Conservation (phyloP, 164 flowering plant genomes). For the Vitis rotundifolia region DNA sequence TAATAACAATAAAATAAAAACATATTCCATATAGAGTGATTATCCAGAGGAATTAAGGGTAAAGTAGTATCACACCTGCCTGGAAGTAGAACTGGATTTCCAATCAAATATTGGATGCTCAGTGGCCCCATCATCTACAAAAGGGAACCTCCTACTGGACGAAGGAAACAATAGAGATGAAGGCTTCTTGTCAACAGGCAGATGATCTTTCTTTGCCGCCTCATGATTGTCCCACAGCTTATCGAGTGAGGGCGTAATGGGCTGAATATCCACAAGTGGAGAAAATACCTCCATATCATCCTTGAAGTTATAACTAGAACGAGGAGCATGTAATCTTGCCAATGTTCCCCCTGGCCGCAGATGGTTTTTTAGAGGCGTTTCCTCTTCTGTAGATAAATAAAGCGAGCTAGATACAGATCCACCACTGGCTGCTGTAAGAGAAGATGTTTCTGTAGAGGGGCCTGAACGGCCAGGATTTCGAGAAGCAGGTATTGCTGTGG, state of each 20-base stretch:
- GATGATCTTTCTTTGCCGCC: conserved; percentile 56
- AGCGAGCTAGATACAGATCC: conserved; percentile 40
- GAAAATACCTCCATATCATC: conserved; percentile 99
- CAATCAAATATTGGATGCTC: conserved; percentile 75
- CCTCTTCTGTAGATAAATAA: conserved; percentile 50
- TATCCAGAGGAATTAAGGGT: not conserved
- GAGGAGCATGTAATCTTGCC: conserved; percentile 70
- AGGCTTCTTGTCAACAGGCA: conserved; percentile 51
- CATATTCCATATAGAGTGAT: not conserved
- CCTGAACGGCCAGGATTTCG: conserved; percentile 49
- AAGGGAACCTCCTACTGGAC: conserved; percentile 53
- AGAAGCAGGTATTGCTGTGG: conserved; percentile 41
- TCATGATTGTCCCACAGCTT: conserved; percentile 66
- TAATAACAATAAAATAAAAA: not conserved
- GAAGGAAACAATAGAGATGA: conserved; percentile 57
- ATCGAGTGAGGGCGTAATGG: conserved; percentile 82
- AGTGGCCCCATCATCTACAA: conserved; percentile 51
- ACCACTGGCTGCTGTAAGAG: conserved; percentile 34
- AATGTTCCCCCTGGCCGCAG: conserved; percentile 63
- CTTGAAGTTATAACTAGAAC: conserved; percentile 61
- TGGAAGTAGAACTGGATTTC: conserved; percentile 62
- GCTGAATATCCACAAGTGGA: conserved; percentile 93
- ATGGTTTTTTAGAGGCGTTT: conserved; percentile 69
- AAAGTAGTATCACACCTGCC: conserved; percentile 53
- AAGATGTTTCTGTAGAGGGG: conserved; percentile 42